These are phyloP conservation scores for Tetragonia tetragonoides DNA, from an alignment of 148 eudicot species.

Conservation along the genomic window DNA sequence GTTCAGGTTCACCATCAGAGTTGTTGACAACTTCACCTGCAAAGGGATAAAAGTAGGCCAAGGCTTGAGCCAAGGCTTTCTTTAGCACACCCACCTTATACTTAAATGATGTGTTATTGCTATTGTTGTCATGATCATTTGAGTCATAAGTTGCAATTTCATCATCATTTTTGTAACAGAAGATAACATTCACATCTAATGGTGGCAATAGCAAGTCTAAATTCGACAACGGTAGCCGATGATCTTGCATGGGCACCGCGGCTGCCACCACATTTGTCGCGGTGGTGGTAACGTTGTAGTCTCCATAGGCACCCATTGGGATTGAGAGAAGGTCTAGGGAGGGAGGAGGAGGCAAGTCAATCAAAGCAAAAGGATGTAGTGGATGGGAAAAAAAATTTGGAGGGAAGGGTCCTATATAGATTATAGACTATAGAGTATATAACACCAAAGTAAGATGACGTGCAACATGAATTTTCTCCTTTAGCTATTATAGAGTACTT, in stretches of 20 bases:
- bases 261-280: conserved; percentile 34
- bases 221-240: conserved; percentile 52
- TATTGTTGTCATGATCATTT: neutral
- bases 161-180: conserved; percentile 41
- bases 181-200: conserved; percentile 45
- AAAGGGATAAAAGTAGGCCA: conserved; percentile 43
- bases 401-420: neutral
- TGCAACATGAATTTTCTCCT: neutral
- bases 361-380: neutral
- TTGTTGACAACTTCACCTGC: conserved; percentile 57
- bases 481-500: no score
- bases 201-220: conserved; percentile 59
- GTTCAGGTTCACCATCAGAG: conserved; percentile 58
- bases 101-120: conserved; percentile 10
- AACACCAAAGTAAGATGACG: neutral
- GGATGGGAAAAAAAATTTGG: neutral
- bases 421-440: neutral
- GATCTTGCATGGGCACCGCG: conserved; percentile 42
- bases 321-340: neutral
- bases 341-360: neutral
- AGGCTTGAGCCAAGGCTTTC: conserved; percentile 43
- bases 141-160: neutral
- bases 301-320: conserved; percentile 25
- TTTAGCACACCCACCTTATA: conserved; percentile 34
- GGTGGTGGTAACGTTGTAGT: conserved; percentile 25